Percentiles rank a stretch among this genome's conserved stretches.
These are phyloP conservation scores for Pseudonitzschia pungens DNA, from an alignment of 108 stramenopile species.

Conservation along the genomic window DNA sequence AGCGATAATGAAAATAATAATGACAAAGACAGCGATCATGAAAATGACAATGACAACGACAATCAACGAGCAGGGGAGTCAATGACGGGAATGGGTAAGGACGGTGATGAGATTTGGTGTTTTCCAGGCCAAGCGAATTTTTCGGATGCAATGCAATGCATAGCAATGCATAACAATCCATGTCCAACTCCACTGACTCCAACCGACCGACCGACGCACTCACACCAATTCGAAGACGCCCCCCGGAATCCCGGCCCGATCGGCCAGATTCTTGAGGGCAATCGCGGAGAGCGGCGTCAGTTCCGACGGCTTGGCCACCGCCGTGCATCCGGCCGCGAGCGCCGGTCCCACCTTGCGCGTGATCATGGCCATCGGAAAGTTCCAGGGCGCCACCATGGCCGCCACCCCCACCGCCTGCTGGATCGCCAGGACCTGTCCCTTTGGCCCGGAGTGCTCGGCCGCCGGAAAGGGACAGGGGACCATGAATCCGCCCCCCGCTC, in stretches of 20 bases:
- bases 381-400: conserved; percentile 85
- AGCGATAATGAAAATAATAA: neutral
- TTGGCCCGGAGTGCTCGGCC: conserved; percentile 37
- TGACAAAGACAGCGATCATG: no score
- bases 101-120: neutral
- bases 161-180: neutral
- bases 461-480: conserved; percentile 61
- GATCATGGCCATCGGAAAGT: conserved; percentile 97
- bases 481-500: conserved; percentile 69
- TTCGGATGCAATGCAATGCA: neutral
- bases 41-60: neutral
- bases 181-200: neutral
- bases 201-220: no score
- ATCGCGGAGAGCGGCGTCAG: conserved; percentile 86
- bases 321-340: conserved; percentile 87
- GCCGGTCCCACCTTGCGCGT: conserved; percentile 93
- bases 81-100: no score
- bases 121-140: neutral
- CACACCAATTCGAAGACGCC: conserved; percentile 70
- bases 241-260: conserved; percentile 75
- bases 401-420: conserved; percentile 89
- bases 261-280: conserved; percentile 64
- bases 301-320: conserved; percentile 90
- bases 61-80: neutral
- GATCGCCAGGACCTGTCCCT: conserved; percentile 68